Percentiles rank a stretch among this genome's conserved stretches.
Conservation (phyloP, 805 yeast genomes). For the Wickerhamomyces pijperi region DNA sequence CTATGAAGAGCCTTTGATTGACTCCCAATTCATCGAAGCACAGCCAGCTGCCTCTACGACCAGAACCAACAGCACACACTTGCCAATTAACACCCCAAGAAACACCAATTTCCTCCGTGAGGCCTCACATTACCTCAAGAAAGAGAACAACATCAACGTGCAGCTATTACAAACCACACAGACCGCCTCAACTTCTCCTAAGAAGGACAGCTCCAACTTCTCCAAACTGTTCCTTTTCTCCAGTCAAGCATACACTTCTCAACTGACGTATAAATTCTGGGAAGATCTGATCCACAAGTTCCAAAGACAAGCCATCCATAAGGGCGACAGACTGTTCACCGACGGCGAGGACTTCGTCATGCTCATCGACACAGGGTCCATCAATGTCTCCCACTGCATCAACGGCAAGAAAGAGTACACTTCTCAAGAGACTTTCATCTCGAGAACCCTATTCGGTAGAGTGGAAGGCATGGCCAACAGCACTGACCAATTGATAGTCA, state of each 20-base stretch:
- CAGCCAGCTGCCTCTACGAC: background rate
- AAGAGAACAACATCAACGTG: slow-evolving; percentile 7
- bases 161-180: slow-evolving; percentile 8
- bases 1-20: slow-evolving; percentile 1
- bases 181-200: background rate
- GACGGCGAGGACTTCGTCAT: slow-evolving; percentile 31
- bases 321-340: no score
- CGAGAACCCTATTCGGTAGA: slow-evolving; percentile 44
- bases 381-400: slow-evolving; percentile 40
- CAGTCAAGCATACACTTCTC: slow-evolving; percentile 5
- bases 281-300: background rate
- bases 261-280: slow-evolving; percentile 4
- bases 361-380: slow-evolving; percentile 45
- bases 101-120: slow-evolving; percentile 28
- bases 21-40: no score
- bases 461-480: slow-evolving; percentile 3
- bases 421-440: slow-evolving; percentile 36
- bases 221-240: slow-evolving; percentile 4
- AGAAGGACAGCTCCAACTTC: slow-evolving; percentile 3
- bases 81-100: slow-evolving; percentile 27
- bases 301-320: background rate
- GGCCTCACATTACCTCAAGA: slow-evolving; percentile 23
- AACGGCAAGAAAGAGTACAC: slow-evolving; percentile 10
- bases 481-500: slow-evolving; percentile 31
- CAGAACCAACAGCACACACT: background rate